Evolutionary conservation across 192 early-diverging fungal species (phyloP), one percentile per base, ranked within the genome.

Genomic region (Pecoramyces ruminantium): DNA sequence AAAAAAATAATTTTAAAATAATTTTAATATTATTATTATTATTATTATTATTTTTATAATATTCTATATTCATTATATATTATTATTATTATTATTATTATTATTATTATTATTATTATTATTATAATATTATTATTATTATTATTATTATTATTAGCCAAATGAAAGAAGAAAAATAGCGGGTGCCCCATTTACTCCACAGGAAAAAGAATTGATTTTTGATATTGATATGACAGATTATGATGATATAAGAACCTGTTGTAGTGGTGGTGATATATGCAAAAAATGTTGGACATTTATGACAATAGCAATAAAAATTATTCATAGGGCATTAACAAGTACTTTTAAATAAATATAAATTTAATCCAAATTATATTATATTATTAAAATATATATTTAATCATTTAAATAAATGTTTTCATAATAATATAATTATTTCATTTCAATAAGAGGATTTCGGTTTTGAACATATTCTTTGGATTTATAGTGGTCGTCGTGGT

Each of bases 201-300:
- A 92, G 15, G 87, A 94, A 79, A 93, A 96, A 81, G 97, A 99
- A 83, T 86, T 99, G 51, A 94, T 99, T 30, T 96, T 99, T 89
- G 97, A 99, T 92, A 97, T 99, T 81, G 97, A 99, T 89, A 95
- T 99, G 95, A 97, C 96, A 1, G 97, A 99, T 86, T 99, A 99
- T 82, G 97, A 99, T 85, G 96, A 97, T 38, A 90, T 99, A 77
- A 89, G 97, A 77, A 97, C 95, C 13, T 99, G 97, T 84, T 28
- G 78, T 80, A 92, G 86, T 42, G 95, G 94, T 81, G 97, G 92
- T 25, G 87, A 90, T 82, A 93, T 98, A 29, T 98, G 97, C 82
- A 78, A 29, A 16, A 95, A 92, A 85, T 98, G 97, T 85, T 98
- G 97, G 97, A 86, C 90, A 80, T 96, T 97, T 77, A 96, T 98